These are phyloP conservation scores for Aspergillus conjunctus DNA, from an alignment of 495 filamentous ascomycete species.

Conservation along the genomic window DNA sequence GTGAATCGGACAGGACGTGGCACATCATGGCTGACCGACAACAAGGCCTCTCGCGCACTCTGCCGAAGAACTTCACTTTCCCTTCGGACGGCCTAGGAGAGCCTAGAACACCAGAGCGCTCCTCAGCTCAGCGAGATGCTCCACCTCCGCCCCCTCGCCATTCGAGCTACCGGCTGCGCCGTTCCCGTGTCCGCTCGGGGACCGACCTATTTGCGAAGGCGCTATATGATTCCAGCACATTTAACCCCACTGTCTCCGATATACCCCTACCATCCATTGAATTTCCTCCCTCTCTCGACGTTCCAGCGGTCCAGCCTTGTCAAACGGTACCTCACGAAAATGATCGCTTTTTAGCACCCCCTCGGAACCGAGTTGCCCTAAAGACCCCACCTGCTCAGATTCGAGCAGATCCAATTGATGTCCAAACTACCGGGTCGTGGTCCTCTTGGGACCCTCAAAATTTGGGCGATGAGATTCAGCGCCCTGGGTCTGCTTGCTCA, in stretches of 20 bases:
- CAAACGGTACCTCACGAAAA: constrained; percentile 32
- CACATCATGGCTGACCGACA: constrained; percentile 51
- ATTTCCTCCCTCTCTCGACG: constrained; percentile 38
- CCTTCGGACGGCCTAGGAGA: constrained; percentile 53
- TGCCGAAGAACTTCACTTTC: constrained; percentile 67
- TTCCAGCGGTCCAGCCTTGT: constrained; percentile 26
- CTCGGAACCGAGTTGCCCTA: constrained; percentile 55
- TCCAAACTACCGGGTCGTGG: constrained; percentile 33
- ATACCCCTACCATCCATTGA: constrained; percentile 64
- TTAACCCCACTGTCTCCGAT: constrained; percentile 39
- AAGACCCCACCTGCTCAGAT: constrained; percentile 66
- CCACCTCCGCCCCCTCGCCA: constrained; percentile 55
- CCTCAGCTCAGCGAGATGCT: constrained; percentile 43
- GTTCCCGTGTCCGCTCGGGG: constrained; percentile 48
- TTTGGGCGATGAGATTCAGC: constrained; percentile 44
- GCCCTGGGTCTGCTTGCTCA: constrained; percentile 62
- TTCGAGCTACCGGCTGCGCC: constrained; percentile 51
- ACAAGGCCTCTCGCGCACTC: constrained; percentile 61
- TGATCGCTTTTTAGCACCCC: constrained; percentile 52
- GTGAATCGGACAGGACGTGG: constrained; percentile 15
- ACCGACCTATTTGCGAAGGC: constrained; percentile 46
- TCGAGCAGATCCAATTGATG: constrained; percentile 39
- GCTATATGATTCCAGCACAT: constrained; percentile 35
- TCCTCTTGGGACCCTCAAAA: constrained; percentile 38
- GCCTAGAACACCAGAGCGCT: constrained; percentile 62